phyloP scores from a whole-genome alignment of 1,284 basidiomycete genomes.

The Tilletia setariae region DNA sequence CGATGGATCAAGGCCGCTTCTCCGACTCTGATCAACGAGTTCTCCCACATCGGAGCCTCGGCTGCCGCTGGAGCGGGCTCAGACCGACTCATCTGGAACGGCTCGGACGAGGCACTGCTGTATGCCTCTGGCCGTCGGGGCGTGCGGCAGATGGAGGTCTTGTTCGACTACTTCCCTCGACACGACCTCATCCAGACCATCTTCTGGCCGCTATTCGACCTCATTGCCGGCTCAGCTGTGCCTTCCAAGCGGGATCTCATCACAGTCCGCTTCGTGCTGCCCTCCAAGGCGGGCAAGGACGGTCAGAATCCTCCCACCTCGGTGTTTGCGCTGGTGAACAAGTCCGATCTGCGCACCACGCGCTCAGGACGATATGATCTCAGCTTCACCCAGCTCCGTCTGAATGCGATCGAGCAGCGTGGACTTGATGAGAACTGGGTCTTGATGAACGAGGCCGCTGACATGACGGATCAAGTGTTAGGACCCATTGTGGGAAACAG shows the following conservation, averaged over 20 bases:
- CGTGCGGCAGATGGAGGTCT: constrained; percentile 24
- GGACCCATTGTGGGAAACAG: constrained; percentile 21
- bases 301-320: constrained; percentile 23
- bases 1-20: constrained; percentile 30
- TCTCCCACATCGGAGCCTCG: constrained; percentile 26
- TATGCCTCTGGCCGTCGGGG: constrained; percentile 49
- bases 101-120: constrained; percentile 41
- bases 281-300: constrained; percentile 19
- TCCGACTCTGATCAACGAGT: constrained; percentile 29
- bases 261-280: constrained; percentile 42
- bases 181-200: constrained; percentile 41
- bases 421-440: constrained; percentile 42
- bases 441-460: constrained; percentile 43
- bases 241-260: constrained; percentile 34
- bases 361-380: constrained; percentile 47
- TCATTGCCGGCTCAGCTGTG: constrained; percentile 28
- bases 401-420: constrained; percentile 33
- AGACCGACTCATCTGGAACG: constrained; percentile 46
- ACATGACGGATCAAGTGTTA: constrained; percentile 47
- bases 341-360: constrained; percentile 35
- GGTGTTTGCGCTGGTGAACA: constrained; percentile 49
- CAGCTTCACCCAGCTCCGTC: constrained; percentile 44
- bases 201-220: constrained; percentile 32
- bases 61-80: constrained; percentile 22
- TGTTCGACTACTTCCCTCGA: constrained; percentile 35